Conservation (phyloP, 2,329 filamentous ascomycete species). For the Pseudopithomyces chartarum region DNA sequence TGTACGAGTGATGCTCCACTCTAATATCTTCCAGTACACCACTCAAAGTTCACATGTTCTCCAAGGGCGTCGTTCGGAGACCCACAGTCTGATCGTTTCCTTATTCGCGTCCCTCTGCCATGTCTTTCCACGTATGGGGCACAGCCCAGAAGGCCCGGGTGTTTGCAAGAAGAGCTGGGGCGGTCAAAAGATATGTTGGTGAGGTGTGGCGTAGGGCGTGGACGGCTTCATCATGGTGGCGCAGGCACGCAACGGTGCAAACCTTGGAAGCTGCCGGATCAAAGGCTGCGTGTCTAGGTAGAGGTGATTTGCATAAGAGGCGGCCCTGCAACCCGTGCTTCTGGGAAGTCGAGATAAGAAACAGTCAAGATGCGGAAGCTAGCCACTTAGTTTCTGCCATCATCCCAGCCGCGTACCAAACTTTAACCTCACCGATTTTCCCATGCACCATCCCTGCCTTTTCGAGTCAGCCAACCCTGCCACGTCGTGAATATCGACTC, state of each 20-base stretch:
- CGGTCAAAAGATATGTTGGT: not conserved
- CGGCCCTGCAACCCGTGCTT: not conserved
- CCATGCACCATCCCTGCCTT: not conserved
- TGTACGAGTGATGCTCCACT: not conserved
- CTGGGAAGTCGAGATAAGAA: constrained; percentile 11
- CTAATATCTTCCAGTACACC: not conserved
- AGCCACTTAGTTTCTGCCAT: constrained; percentile 18
- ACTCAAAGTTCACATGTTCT: not conserved
- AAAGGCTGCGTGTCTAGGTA: too few species aligned
- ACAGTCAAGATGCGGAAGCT: constrained; percentile 16
- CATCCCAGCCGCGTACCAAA: constrained; percentile 15
- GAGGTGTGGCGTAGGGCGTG: not conserved
- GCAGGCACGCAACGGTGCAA: too few species aligned
- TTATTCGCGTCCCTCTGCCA: not conserved
- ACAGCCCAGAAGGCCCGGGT: not conserved
- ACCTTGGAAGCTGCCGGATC: too few species aligned
- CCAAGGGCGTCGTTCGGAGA: not conserved
- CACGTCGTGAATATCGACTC: not conserved
- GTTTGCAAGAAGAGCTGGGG: too few species aligned
- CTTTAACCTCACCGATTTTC: not conserved
- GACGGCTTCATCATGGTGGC: not conserved
- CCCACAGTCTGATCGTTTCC: not conserved
- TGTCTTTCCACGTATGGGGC: not conserved
- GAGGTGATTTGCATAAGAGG: not conserved
- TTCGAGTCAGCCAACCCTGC: not conserved